phyloP scores from a whole-genome alignment of 345 rosid species.

The Eucalyptus curtisii region DNA sequence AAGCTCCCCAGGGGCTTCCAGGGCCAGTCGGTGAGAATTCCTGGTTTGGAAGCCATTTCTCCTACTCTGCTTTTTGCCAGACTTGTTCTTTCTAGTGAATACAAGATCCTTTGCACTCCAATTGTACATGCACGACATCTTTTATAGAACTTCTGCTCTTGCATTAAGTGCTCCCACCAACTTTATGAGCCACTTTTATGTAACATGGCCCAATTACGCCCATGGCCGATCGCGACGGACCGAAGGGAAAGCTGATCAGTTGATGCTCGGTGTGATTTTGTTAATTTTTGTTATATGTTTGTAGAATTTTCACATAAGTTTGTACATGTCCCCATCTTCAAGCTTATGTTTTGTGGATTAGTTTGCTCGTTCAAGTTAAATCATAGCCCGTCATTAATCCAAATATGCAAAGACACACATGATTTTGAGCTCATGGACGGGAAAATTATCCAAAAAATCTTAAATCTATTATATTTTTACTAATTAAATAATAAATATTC shows the following conservation, averaged over 20 bases:
- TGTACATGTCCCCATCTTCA: not conserved
- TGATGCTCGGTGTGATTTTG: not conserved
- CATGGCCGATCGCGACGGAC: not conserved
- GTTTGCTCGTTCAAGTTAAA: not conserved
- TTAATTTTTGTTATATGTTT: not conserved
- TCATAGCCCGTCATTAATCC: not conserved
- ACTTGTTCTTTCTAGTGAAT: not conserved
- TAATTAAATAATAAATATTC: too few species aligned
- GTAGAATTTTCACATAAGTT: not conserved
- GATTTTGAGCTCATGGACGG: not conserved
- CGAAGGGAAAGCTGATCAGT: not conserved
- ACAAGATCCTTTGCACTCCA: not conserved
- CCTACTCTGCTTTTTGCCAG: not conserved
- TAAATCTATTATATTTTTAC: too few species aligned
- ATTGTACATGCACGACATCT: not conserved
- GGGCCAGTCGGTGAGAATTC: slow-evolving; percentile 21
- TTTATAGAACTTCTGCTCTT: not conserved
- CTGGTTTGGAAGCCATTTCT: slow-evolving; percentile 33
- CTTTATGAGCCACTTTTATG: too few species aligned
- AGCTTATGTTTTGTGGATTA: not conserved
- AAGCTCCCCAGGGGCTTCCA: slow-evolving; percentile 19
- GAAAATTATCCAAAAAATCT: not conserved
- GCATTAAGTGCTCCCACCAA: not conserved
- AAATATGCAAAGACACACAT: not conserved
- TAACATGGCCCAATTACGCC: not conserved